Base-by-base conservation (phyloP, 331 rosid genomes). In the Stylosanthes scabra region DNA sequence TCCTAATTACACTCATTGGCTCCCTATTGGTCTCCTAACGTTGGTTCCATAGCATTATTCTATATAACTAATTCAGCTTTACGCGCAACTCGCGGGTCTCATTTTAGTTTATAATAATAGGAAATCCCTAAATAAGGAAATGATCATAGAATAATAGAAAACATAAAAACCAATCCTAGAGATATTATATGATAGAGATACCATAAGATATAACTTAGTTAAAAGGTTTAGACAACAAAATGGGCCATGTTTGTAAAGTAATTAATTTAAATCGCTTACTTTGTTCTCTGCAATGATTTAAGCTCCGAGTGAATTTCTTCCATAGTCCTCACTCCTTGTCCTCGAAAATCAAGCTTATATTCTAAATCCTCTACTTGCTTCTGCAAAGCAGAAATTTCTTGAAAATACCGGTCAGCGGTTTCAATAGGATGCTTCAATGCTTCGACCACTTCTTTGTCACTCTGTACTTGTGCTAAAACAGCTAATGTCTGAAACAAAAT, bases 281-380 rank as follows among this genome's bases (percentile, higher is more conserved):
- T 89, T 74, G 83, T 85, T 41, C 74, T 75, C 65, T 87, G 96
- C 81, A 89, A 83, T n/a, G 85, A 70, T 82, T 82, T 83, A 75
- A 94, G 83, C 81, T 94, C 97, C 7, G 52, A 72, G 51, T 89
- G 89, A 88, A 89, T 83, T 79, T 94, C 96, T 78, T 91, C 91
- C 69, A 85, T 20, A 25, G 96, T 79, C 83, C 70, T 88, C 58
- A 78, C 86, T 74, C 88, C 93, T 59, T 85, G 90, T 71, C 93
- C 96, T 70, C 82, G 87, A 72, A 67, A 83, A 74, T 80, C 87
- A 84, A 85, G 97, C 82, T 83, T 83, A 77, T 83, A 70, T 75
- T 84, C 95, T 82, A 91, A 87, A 29, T 85, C 96, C 65, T 89
- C 95, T 76, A 91, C 87, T 49, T 85, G 84, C 82, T 74, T 79